Base-by-base conservation (phyloP, 306 rosid species). In the Oxytropis ochrocephala region DNA sequence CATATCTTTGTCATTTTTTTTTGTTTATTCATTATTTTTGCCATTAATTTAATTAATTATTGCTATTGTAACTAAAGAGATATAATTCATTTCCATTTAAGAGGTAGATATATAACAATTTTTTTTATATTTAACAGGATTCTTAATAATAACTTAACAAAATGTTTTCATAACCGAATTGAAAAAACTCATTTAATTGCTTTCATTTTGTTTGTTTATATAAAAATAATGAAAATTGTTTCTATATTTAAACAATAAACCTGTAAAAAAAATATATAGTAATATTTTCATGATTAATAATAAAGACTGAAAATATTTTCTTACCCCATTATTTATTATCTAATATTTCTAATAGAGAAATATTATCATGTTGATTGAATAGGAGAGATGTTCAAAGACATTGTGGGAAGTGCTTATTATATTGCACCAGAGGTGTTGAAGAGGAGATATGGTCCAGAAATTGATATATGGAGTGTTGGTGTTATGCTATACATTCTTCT, bases 401-500 rank as follows among this genome's bases (percentile, higher is more conserved):
- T 92, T 58, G 98, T 92, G 62, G 98, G 98, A 52, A 92, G 98
- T 78, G 97, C 97, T 67, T 92, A 92, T 62, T 92, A 92, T 61
- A 96, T 92, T 50, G 97, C 97, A 59, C 97, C 98, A 1, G 98
- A 92, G 83, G 98, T 92, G 46, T 70, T 92, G 78, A 92, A 77
- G 79, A 89, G 98, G 32, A 85, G 83, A 78, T 92, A 96, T 18
- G 98, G 98, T 64, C 96, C 96, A 48, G 90, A 92, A 73, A 88
- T 96, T 14, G 98, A 92, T 80, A 96, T 85, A 18, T 92, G 97
- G 97, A 92, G 97, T 67, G 89, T 92, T 68, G 97, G 97, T 56
- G 96, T 92, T 43, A 92, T 92, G 75, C 86, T 96, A 50, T 92
- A 92, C 73, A 89, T 92, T 78, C 85, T 92, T 82, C 89, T 92